Base-by-base conservation (phyloP, 208 protist genomes). In the Histomonas meleagridis region DNA sequence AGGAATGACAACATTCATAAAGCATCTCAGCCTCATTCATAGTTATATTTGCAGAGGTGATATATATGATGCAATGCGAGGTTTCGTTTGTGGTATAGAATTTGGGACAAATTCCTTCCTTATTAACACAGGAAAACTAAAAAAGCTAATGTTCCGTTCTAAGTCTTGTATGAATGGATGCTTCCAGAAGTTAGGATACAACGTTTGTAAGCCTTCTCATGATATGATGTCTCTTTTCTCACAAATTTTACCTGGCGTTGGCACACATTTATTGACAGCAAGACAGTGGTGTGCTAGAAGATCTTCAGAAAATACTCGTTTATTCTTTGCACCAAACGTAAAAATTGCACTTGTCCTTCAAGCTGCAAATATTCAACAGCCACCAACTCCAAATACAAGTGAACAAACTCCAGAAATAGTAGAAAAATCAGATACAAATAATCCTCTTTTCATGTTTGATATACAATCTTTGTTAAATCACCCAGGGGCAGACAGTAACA, bases 161-260 rank as follows among this genome's bases (percentile, higher is more conserved):
- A 81, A 81, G 21, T 51, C 40, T 21, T 81, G 70, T 23, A 81
- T 81, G 70, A 81, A 81, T 51, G 70, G 70, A 4, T 81, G 70
- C 43, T 81, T 81, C 70, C 70, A 81, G n/a, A 81, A 81, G 43
- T 43, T 81, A 0, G 70, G 70, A 81, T 81, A 81, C n/a, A 43
- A 32, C 43, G 35, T 81, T 51, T 81, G n/a, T 2, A 2, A 43
- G 2, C 70, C 70, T 12, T 4, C 35, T 1, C 70, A 81, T 5
- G 70, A 81, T 81, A 46, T 81, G 1, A 18, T 23, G 12, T 51
- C 70, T 51, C 26, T 81, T 51, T 81, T 81, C n/a, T 48, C 70
- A 0, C 70, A 81, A 23, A 81, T 81, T 10, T 7, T 32, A n/a
- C 18, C 70, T 12, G 35, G 35, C 21, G 23, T 51, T 43, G 40